Percentiles rank a stretch among this genome's conserved stretches.
Evolutionary conservation across 495 filamentous ascomycete genomes (phyloP).

Genomic region (Penicillium turbatum): DNA sequence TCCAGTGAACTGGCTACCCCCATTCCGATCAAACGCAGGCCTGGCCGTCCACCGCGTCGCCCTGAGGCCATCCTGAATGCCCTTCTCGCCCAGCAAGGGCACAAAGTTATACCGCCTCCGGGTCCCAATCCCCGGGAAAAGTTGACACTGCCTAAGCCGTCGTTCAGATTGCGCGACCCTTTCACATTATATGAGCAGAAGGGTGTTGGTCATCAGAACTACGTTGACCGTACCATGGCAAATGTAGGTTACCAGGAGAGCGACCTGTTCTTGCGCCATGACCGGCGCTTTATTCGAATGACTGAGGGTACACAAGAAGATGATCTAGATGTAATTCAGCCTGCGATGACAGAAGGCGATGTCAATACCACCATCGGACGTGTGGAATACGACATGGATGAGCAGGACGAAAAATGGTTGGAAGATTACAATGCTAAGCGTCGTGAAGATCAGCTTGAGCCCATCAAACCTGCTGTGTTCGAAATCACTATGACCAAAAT

Average conservation of each 20-base stretch:
- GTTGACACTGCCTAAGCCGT: conserved; percentile 61
- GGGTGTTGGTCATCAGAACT: conserved; percentile 56
- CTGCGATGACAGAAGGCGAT: conserved; percentile 58
- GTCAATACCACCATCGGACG: conserved; percentile 59
- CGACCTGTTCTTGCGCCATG: conserved; percentile 76
- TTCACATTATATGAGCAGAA: conserved; percentile 61
- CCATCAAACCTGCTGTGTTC: conserved; percentile 87
- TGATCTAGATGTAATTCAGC: conserved; percentile 64
- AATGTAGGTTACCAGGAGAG: conserved; percentile 93
- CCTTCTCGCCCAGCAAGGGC: conserved; percentile 53
- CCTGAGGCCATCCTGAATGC: conserved; percentile 58
- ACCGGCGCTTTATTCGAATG: conserved; percentile 71
- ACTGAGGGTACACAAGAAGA: conserved; percentile 76
- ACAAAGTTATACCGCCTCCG: conserved; percentile 56
- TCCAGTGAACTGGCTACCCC: conserved; percentile 28
- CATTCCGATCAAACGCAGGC: conserved; percentile 51
- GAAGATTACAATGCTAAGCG: conserved; percentile 76
- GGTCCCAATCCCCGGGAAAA: conserved; percentile 64
- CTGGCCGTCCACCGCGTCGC: conserved; percentile 59
- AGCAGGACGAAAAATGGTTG: conserved; percentile 96
- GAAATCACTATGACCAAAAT: conserved; percentile 98
- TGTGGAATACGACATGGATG: conserved; percentile 99
- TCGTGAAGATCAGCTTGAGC: conserved; percentile 63
- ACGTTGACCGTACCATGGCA: conserved; percentile 88
- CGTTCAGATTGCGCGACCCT: conserved; percentile 53